A percentile compares a stretch with the other conserved stretches of the same genome.
Evolutionary conservation across 768 basidiomycete genomes (phyloP).

Genomic region (Cyclocybe cylindracea): DNA sequence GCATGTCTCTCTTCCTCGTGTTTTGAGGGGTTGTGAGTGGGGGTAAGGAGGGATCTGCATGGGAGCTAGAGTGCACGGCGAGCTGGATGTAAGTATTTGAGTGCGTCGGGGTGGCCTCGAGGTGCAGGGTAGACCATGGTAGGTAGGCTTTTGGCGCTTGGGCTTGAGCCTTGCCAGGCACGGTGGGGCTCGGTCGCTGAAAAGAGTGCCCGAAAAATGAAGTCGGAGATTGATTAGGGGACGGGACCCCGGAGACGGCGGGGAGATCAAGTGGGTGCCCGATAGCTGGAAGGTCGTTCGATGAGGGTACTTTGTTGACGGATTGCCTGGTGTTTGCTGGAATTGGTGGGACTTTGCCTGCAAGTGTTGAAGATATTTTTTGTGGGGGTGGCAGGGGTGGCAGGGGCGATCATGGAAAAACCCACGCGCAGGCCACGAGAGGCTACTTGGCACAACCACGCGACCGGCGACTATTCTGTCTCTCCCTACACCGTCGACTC

Average conservation of each 20-base stretch:
- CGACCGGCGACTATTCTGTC: slow-evolving; percentile 30
- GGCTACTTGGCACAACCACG: slow-evolving; percentile 37
- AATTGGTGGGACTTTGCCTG: slow-evolving; percentile 30
- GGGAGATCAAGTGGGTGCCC: neutral
- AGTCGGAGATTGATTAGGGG: neutral
- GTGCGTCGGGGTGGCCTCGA: no score
- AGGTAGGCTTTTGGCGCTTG: no score
- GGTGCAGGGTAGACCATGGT: no score
- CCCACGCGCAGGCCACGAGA: slow-evolving; percentile 49
- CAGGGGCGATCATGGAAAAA: slow-evolving; percentile 20
- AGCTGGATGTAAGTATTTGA: no score
- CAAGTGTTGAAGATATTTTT: slow-evolving; percentile 18
- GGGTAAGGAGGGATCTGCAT: no score
- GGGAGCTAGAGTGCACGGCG: no score
- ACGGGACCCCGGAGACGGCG: slow-evolving; percentile 9
- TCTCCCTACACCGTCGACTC: slow-evolving; percentile 1
- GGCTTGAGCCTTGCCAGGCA: no score
- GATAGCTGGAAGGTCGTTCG: neutral
- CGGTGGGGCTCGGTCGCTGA: no score
- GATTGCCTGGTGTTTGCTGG: slow-evolving; percentile 61
- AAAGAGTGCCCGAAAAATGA: no score
- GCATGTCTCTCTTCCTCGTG: no score
- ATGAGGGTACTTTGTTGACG: slow-evolving; percentile 85
- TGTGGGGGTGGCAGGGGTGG: slow-evolving; percentile 12
- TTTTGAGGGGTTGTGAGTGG: no score